phyloP scores from a whole-genome alignment of 192 early-diverging fungal species.

The Backusella australiensis region DNA sequence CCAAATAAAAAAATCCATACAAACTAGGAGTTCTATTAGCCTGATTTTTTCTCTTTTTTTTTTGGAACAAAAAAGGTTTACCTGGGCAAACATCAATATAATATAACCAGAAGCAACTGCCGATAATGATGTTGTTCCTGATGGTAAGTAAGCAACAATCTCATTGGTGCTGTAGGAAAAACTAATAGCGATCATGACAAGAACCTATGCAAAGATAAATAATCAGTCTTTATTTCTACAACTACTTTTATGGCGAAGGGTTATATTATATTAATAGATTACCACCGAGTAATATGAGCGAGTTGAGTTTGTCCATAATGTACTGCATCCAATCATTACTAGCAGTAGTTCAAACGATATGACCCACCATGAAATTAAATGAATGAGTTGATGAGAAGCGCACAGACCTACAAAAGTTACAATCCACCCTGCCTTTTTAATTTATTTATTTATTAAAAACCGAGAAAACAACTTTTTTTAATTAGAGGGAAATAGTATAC shows the following conservation, averaged over 20 bases:
- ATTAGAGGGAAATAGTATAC: neutral
- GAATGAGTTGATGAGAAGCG: neutral
- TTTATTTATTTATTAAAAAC: neutral
- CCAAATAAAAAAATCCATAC: constrained; percentile 20
- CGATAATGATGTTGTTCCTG: neutral
- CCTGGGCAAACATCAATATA: constrained; percentile 33
- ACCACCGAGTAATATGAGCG: constrained; percentile 12
- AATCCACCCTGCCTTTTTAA: constrained; percentile 27
- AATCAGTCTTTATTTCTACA: neutral
- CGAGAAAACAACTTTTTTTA: neutral
- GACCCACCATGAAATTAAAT: constrained; percentile 28
- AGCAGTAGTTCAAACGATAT: constrained; percentile 10
- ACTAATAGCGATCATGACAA: constrained; percentile 19
- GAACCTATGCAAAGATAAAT: constrained; percentile 1
- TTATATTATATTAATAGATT: neutral
- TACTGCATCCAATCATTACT: constrained; percentile 1
- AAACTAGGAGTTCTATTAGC: constrained; percentile 1
- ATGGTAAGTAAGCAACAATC: constrained; percentile 13
- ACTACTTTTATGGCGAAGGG: neutral
- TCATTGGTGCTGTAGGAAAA: constrained; percentile 18
- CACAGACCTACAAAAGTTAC: constrained; percentile 28
- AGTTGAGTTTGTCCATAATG: constrained; percentile 16
- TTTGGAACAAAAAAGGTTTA: constrained; percentile 8
- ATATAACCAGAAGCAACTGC: constrained; percentile 24
- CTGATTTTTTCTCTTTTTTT: neutral